Percentiles rank a stretch among this genome's conserved stretches.
These are phyloP conservation scores for Termitomyces sp. DNA, from an alignment of 768 basidiomycete genomes.

Conservation along the genomic window DNA sequence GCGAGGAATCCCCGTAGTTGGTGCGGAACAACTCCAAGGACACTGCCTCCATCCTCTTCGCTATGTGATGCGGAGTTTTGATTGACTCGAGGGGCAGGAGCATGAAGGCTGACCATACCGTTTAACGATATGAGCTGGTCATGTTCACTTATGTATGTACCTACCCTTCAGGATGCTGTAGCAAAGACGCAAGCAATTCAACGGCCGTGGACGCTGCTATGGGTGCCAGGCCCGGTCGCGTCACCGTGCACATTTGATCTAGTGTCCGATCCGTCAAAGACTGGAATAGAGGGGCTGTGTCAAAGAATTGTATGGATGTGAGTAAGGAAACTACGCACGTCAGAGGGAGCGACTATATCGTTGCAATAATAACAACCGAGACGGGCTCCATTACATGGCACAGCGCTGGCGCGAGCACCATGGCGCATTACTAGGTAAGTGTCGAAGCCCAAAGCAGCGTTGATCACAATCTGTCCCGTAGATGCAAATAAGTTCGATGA, in stretches of 20 bases:
- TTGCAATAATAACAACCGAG: conserved; percentile 99
- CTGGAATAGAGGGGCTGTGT: conserved; percentile 1
- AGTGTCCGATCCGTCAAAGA: conserved; percentile 80
- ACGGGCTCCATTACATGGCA: conserved; percentile 26
- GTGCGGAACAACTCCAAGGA: conserved; percentile 89
- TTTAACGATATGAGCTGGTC: not conserved
- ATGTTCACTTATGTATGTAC: not conserved
- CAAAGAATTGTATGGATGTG: not conserved
- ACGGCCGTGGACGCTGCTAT: conserved; percentile 92
- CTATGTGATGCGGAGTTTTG: conserved; percentile 26
- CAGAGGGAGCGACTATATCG: conserved; percentile 93
- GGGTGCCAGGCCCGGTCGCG: conserved; percentile 88
- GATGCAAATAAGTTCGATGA: not conserved
- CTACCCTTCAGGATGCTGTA: conserved; percentile 90
- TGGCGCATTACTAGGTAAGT: conserved; percentile 97
- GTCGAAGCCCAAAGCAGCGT: conserved; percentile 94
- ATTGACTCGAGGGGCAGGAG: conserved; percentile 65
- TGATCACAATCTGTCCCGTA: conserved; percentile 73
- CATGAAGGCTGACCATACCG: conserved; percentile 35
- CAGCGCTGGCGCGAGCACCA: conserved; percentile 54
- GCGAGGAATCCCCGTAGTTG: conserved; percentile 89
- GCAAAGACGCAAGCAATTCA: conserved; percentile 81
- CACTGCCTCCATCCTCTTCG: conserved; percentile 37
- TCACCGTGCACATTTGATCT: conserved; percentile 99
- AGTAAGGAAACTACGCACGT: conserved; percentile 47